phyloP scores from a whole-genome alignment of 2,329 filamentous ascomycete species.

The Onygenales sp. region DNA sequence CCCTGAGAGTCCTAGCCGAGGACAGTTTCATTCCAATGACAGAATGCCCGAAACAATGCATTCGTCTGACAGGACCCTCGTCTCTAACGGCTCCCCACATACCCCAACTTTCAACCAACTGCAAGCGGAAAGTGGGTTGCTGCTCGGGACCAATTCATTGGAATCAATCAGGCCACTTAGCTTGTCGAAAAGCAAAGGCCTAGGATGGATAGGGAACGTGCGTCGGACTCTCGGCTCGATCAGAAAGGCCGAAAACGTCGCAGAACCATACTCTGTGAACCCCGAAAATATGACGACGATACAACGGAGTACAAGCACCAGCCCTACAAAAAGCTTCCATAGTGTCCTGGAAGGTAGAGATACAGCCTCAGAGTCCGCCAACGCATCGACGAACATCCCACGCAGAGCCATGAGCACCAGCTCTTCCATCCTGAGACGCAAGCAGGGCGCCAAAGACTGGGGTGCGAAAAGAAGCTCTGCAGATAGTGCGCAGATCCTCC shows the following conservation, averaged over 20 bases:
- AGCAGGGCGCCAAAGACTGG: slow-evolving; percentile 46
- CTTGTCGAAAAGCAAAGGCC: slow-evolving; percentile 40
- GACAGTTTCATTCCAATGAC: slow-evolving; percentile 1
- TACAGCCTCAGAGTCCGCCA: slow-evolving; percentile 1
- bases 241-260: slow-evolving; percentile 12
- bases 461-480: slow-evolving; percentile 25
- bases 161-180: slow-evolving; percentile 18
- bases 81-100: slow-evolving; percentile 27
- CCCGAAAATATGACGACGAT: background rate
- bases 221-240: slow-evolving; percentile 49
- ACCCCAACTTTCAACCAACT: slow-evolving; percentile 34
- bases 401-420: slow-evolving; percentile 40
- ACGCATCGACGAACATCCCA: slow-evolving; percentile 19
- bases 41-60: background rate
- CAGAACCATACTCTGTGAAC: slow-evolving; percentile 2
- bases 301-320: slow-evolving; percentile 16
- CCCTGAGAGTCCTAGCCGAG: background rate
- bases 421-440: slow-evolving; percentile 38
- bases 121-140: slow-evolving; percentile 43
- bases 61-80: slow-evolving; percentile 7
- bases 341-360: slow-evolving; percentile 6
- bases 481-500: slow-evolving; percentile 8
- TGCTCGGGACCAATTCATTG: slow-evolving; percentile 36
- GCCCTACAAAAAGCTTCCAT: slow-evolving; percentile 15
- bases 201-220: slow-evolving; percentile 60